A percentile compares a stretch with the other conserved stretches of the same genome.
Conservation (phyloP, 2,329 filamentous ascomycete species). For the Nemania sp. region DNA sequence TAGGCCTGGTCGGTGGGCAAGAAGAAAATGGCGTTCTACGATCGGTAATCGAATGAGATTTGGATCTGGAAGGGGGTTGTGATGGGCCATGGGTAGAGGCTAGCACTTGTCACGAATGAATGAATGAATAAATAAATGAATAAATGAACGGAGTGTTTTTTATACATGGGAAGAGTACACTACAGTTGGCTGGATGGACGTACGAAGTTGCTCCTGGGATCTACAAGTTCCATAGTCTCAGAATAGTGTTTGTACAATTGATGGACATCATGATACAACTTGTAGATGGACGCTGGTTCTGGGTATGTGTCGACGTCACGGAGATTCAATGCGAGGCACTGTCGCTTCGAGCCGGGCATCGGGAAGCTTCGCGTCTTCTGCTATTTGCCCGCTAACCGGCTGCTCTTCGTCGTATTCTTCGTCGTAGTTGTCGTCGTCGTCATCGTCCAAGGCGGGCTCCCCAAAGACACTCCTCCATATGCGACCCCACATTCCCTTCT, state of each 20-base stretch:
- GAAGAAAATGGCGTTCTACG: conserved; percentile 23
- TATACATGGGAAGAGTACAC: neutral
- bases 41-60: conserved; percentile 18
- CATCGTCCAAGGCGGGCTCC: conserved; percentile 58
- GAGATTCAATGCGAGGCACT: neutral
- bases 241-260: conserved; percentile 18
- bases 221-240: neutral
- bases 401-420: conserved; percentile 61
- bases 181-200: neutral
- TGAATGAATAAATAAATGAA: conserved; percentile 7
- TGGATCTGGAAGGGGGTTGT: neutral
- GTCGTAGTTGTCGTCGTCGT: conserved; percentile 63
- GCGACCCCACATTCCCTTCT: conserved; percentile 88
- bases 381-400: conserved; percentile 9
- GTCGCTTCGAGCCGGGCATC: conserved; percentile 1
- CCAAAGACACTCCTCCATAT: conserved; percentile 74
- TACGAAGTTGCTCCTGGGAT: neutral
- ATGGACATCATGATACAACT: conserved; percentile 19
- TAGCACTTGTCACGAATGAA: conserved; percentile 4
- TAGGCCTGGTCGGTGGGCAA: conserved; percentile 12
- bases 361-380: conserved; percentile 7
- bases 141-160: conserved; percentile 13
- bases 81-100: neutral
- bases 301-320: neutral
- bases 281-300: neutral